Conservation (phyloP, 2,329 filamentous ascomycete species). For the Rosellinia necatrix region DNA sequence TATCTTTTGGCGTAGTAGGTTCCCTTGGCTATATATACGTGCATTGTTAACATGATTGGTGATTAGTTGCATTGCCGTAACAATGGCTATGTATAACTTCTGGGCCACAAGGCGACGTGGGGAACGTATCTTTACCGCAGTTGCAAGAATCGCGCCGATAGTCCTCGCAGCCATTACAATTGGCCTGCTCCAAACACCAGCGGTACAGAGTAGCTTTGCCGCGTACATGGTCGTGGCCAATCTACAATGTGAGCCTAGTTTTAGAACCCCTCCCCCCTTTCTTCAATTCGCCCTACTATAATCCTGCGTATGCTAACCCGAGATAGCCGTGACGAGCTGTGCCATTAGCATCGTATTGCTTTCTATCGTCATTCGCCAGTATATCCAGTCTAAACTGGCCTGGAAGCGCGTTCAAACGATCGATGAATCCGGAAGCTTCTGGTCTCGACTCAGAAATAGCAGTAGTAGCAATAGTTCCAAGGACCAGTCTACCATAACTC, state of each 20-base stretch:
- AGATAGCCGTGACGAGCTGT: conserved; percentile 27
- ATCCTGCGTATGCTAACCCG: conserved; percentile 2
- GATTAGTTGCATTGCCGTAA: conserved; percentile 29
- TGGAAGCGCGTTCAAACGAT: conserved; percentile 20
- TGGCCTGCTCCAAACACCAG: conserved; percentile 28
- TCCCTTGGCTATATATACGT: not conserved
- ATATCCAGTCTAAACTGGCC: conserved; percentile 25
- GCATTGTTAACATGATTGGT: conserved; percentile 3
- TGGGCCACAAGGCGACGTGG: conserved; percentile 15
- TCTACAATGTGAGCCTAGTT: conserved; percentile 22
- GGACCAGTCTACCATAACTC: conserved; percentile 9
- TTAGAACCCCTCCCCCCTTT: not conserved
- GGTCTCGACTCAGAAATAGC: conserved; percentile 18
- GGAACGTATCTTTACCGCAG: conserved; percentile 17
- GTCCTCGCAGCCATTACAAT: conserved; percentile 28
- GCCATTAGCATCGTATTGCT: conserved; percentile 28
- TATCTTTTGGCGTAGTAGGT: conserved; percentile 29
- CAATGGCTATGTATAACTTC: conserved; percentile 25
- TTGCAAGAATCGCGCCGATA: conserved; percentile 25
- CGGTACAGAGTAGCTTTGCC: conserved; percentile 31
- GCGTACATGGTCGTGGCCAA: conserved; percentile 34
- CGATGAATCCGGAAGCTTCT: conserved; percentile 9
- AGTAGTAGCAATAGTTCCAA: conserved; percentile 10
- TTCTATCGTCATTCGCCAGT: conserved; percentile 24
- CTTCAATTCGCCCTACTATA: not conserved